phyloP scores from a whole-genome alignment of 2,329 filamentous ascomycete genomes.

The Leptographium lundbergii region DNA sequence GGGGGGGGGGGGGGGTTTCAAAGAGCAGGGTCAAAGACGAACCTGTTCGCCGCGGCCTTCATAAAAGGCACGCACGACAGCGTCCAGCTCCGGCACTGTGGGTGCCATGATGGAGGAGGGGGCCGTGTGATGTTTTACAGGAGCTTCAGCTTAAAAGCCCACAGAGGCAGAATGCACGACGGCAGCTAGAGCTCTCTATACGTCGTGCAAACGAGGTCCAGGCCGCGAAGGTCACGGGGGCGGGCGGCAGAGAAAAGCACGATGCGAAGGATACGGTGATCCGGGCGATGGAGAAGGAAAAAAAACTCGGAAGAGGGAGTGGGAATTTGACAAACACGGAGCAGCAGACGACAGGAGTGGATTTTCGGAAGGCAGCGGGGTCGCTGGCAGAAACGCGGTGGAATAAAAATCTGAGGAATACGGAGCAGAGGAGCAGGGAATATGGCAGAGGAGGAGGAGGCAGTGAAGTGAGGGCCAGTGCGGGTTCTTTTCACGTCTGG shows the following conservation, averaged over 20 bases:
- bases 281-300: background rate
- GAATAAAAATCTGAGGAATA: background rate
- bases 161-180: background rate
- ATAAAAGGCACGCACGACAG: constrained; percentile 91
- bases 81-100: constrained; percentile 89
- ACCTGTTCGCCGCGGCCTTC: constrained; percentile 92
- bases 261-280: background rate
- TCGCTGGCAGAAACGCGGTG: background rate
- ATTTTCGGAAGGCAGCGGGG: constrained; percentile 2
- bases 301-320: background rate
- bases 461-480: background rate
- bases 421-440: background rate
- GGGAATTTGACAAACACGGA: background rate
- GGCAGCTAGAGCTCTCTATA: background rate
- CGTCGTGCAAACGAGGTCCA: background rate
- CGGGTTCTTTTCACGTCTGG: background rate
- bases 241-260: background rate
- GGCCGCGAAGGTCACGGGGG: background rate
- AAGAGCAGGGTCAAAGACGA: constrained; percentile 23
- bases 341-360: background rate
- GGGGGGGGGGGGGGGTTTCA: background rate
- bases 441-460: background rate
- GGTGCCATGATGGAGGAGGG: constrained; percentile 40
- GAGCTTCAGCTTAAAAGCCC: background rate
- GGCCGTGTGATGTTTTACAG: background rate